Conservation (phyloP, 345 rosid genomes). For the Eucalyptus marginata region DNA sequence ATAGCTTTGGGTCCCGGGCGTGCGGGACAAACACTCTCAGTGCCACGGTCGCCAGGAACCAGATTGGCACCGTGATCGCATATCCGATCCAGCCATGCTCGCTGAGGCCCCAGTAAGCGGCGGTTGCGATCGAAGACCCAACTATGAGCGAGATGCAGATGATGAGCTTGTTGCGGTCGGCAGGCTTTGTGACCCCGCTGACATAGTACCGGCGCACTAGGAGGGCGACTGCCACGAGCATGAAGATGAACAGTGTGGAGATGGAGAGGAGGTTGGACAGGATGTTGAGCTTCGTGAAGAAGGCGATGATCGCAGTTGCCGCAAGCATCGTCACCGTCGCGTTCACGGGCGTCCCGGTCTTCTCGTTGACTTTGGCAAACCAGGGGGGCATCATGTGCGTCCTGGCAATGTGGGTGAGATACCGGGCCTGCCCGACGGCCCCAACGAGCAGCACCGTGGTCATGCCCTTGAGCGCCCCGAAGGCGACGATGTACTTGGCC, state of each 20-base stretch:
- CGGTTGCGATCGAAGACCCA: slow-evolving; percentile 11
- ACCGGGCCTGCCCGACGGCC: slow-evolving; percentile 35
- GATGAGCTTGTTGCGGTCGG: slow-evolving; percentile 4
- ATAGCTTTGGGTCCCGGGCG: slow-evolving; percentile 19
- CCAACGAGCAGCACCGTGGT: slow-evolving; percentile 27
- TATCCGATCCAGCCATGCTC: slow-evolving; percentile 25
- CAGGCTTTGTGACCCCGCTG: slow-evolving; percentile 7
- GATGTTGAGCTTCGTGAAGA: slow-evolving; percentile 20
- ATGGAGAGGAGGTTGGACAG: slow-evolving; percentile 25
- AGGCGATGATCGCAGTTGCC: slow-evolving; percentile 25
- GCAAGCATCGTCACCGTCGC: slow-evolving; percentile 22
- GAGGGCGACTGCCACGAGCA: slow-evolving; percentile 25
- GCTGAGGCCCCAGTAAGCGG: slow-evolving; percentile 13
- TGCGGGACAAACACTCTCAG: slow-evolving; percentile 13
- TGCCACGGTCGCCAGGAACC: slow-evolving; percentile 16
- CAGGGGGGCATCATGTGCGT: slow-evolving; percentile 48
- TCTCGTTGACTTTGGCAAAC: slow-evolving; percentile 19
- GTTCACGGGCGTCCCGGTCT: slow-evolving; percentile 29
- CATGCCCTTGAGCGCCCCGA: slow-evolving; percentile 34
- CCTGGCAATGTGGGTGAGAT: slow-evolving; percentile 36
- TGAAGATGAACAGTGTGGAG: slow-evolving; percentile 28
- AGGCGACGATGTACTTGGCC: slow-evolving; percentile 36
- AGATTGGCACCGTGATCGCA: slow-evolving; percentile 11
- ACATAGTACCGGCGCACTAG: slow-evolving; percentile 27
- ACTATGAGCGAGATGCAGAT: slow-evolving; percentile 9